Conservation (phyloP, 2,329 filamentous ascomycete species). For the Pseudogymnoascus sp. region DNA sequence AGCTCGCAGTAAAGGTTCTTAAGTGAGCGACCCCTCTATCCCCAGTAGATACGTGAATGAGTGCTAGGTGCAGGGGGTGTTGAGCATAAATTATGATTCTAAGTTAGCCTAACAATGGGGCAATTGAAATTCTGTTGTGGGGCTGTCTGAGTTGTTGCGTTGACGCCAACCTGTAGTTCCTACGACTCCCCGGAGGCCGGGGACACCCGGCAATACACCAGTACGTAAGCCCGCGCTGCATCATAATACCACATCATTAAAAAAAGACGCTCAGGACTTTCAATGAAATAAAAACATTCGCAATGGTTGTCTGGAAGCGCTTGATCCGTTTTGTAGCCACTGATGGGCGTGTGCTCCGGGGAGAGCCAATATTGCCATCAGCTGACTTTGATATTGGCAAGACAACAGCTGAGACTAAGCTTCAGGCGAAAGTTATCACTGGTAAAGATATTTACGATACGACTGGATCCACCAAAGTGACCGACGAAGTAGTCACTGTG, state of each 20-base stretch:
- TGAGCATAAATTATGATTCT: not conserved
- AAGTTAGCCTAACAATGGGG: not conserved
- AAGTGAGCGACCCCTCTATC: not conserved
- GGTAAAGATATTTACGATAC: conserved; percentile 44
- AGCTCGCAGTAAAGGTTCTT: not conserved
- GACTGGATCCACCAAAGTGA: conserved; percentile 40
- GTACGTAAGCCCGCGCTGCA: not conserved
- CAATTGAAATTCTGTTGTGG: not conserved
- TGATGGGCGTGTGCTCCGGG: conserved; percentile 43
- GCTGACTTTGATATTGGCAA: conserved; percentile 42
- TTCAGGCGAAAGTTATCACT: conserved; percentile 46
- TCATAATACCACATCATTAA: not conserved
- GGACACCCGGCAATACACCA: not conserved
- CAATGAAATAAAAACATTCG: not conserved
- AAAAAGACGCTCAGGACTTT: not conserved
- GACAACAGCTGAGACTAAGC: conserved; percentile 38
- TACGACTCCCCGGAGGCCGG: not conserved
- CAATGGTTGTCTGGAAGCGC: conserved; percentile 37
- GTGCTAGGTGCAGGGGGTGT: not conserved
- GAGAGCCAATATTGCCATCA: conserved; percentile 43
- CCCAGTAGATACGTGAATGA: no score
- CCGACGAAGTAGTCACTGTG: conserved; percentile 47
- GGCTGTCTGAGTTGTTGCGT: not conserved
- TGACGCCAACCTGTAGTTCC: not conserved
- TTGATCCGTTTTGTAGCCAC: conserved; percentile 48